Evolutionary conservation across 352 stramenopile species (phyloP), one percentile per base, ranked within the genome.

Genomic region (Globisporangium alternatum): DNA sequence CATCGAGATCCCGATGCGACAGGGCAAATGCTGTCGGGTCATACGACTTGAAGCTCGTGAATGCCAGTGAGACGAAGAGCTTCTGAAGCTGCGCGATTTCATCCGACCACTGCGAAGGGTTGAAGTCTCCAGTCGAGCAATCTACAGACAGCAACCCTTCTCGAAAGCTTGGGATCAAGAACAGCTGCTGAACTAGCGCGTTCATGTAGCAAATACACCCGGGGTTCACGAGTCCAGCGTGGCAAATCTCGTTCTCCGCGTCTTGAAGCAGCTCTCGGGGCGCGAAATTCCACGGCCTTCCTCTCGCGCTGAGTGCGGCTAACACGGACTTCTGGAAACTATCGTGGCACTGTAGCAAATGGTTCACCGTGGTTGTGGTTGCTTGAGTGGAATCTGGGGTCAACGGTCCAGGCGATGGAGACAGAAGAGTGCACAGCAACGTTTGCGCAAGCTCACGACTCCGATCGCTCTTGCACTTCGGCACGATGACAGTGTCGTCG

Each of bases 121-220:
- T 57, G 17, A 19, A 44, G 3, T 43, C 17, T 19, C 59, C 41
- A 8, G 65, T 28, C 0, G 49, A 54, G 30, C 66, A 75, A 39
- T 89, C 67, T 9, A 86, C 47, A 2, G 61, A 60, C 2, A 94
- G 53, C 1, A 94, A 44, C 2, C 76, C 77, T 6, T 72, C 49
- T 22, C 78, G 75, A 60, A 97, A 96, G 1, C 41, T 57, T 0
- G 83, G 79, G 52, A 83, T 77, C 70, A 90, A 86, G 54, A 93
- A 99, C 44, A 99, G 78, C 65, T 99, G 96, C 68, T 99, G 98
- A 3, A 99, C 71, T 0, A 99, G 78, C 0, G 95, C 97, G 75
- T 99, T 99, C 96, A 99, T 99, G 83, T 99, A 99, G 80, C 98
- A 99, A 10, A 98, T 99, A 64, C 96, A 99, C 8, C 98, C 98